Evolutionary conservation across 768 basidiomycete species (phyloP), one percentile per base, ranked within the genome.

Genomic region (Aureoboletus auriporus): DNA sequence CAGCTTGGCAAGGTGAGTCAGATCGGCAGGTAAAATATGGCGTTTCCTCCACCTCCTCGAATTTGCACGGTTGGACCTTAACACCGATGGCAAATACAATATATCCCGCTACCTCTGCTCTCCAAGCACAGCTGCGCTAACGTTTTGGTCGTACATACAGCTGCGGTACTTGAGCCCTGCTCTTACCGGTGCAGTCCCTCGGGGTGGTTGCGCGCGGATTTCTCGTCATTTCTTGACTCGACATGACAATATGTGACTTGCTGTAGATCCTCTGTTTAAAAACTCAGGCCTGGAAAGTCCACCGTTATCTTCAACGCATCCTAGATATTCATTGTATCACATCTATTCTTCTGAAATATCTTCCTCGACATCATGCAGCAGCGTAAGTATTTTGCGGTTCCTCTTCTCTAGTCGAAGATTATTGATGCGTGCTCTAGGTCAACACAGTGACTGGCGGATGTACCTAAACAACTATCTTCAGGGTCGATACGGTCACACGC

Each of bases 391-490:
- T 44, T 14, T 3, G 9, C 47, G 16, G 10, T 20, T 26, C 11
- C 3, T 16, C 35, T 28, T 46, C 37, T 27, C 4, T 11, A 12
- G 23, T 20, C 27, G 13, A 44, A 9, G 38, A 11, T 47, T n/a
- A 29, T 47, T 57, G 35, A 62, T 11, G 20, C 1, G n/a, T 31
- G 14, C 9, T 40, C n/a, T 44, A 63, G 62, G 43, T 16, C 51
- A 39, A 51, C 52, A 27, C 41, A 62, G 33, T 34, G 61, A 64
- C 50, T 65, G 62, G 63, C 39, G 64, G 14, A 54, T 65, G 64
- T 50, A 56, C 35, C 39, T 65, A 28, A 65, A 65, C 44, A 65
- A 65, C 56, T 65, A 39, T 30, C 63, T 67, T 31, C 66, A 65
- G 47, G 58, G 54, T 6, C 61, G 65, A 51, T 66, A 66, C 42